These are phyloP conservation scores for Aspergillus asperescens DNA, from an alignment of 495 filamentous ascomycete species.

Conservation along the genomic window DNA sequence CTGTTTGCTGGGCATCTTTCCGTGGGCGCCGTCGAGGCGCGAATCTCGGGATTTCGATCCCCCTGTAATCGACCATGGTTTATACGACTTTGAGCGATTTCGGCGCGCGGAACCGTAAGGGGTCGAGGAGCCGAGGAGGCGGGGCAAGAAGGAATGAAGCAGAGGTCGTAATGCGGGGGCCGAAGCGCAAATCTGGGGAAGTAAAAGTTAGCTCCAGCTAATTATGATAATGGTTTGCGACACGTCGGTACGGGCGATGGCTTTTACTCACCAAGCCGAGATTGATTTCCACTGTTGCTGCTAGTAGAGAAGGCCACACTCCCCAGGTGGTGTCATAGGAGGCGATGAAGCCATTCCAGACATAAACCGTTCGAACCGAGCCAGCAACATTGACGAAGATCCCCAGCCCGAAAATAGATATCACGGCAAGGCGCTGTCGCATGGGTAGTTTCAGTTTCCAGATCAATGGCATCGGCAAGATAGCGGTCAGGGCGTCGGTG, in stretches of 20 bases:
- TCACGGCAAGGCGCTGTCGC: constrained; percentile 51
- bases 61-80: too few species aligned
- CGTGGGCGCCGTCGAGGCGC: constrained; percentile 1
- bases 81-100: constrained; percentile 16
- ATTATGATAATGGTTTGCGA: too few species aligned
- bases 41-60: constrained; percentile 12
- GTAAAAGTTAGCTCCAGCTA: not conserved
- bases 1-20: constrained; percentile 4
- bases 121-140: constrained; percentile 30
- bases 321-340: constrained; percentile 52
- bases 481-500: constrained; percentile 53
- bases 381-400: constrained; percentile 55
- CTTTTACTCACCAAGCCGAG: constrained; percentile 50
- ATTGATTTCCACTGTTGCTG: constrained; percentile 52
- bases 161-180: constrained; percentile 52
- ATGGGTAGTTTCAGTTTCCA: constrained; percentile 50
- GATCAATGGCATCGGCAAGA: constrained; percentile 56
- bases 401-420: constrained; percentile 54
- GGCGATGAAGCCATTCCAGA: constrained; percentile 45
- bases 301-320: constrained; percentile 48
- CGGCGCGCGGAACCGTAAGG: constrained; percentile 16
- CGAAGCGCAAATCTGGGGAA: constrained; percentile 55
- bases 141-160: constrained; percentile 40
- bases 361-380: constrained; percentile 48
- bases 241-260: not conserved